phyloP scores from a whole-genome alignment of 768 basidiomycete species.

The Trametes elegans region DNA sequence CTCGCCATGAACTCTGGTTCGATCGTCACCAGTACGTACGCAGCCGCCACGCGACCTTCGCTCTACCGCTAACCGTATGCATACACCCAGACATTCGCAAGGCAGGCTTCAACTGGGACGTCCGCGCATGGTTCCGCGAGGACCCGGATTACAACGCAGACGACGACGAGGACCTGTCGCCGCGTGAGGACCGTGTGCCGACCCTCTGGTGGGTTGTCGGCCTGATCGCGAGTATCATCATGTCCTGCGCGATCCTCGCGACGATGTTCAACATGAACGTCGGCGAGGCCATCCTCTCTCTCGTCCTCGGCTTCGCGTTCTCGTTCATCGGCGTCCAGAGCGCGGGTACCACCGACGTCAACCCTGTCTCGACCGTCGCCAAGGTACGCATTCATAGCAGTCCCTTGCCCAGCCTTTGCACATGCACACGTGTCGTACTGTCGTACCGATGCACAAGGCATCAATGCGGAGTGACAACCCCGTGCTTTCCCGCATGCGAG shows the following conservation, averaged over 20 bases:
- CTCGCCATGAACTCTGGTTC: conserved; percentile 42
- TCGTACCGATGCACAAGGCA: too few relatives aligned
- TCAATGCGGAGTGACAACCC: too few relatives aligned
- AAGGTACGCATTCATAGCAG: too few relatives aligned
- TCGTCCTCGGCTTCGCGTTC: conserved; percentile 62
- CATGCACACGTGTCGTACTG: too few relatives aligned
- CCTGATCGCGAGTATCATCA: conserved; percentile 44
- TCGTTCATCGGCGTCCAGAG: conserved; percentile 68
- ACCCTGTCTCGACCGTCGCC: conserved; percentile 58
- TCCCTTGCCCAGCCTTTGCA: too few relatives aligned
- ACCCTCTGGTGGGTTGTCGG: conserved; percentile 53
- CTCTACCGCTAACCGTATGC: neutral
- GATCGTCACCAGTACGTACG: conserved; percentile 24
- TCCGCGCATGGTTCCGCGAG: conserved; percentile 18
- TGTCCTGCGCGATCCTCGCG: conserved; percentile 52
- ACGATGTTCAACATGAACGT: conserved; percentile 57
- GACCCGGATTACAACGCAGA: conserved; percentile 29
- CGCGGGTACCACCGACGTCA: conserved; percentile 57
- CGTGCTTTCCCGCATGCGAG: neutral
- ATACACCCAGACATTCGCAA: conserved; percentile 1
- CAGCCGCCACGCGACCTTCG: conserved; percentile 21
- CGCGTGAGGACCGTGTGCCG: conserved; percentile 54
- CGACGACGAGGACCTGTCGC: conserved; percentile 52
- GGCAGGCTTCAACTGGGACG: conserved; percentile 8
- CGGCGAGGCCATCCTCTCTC: conserved; percentile 54